phyloP scores from a whole-genome alignment of 805 yeast species.

The Helenozyma baotianmanensis region DNA sequence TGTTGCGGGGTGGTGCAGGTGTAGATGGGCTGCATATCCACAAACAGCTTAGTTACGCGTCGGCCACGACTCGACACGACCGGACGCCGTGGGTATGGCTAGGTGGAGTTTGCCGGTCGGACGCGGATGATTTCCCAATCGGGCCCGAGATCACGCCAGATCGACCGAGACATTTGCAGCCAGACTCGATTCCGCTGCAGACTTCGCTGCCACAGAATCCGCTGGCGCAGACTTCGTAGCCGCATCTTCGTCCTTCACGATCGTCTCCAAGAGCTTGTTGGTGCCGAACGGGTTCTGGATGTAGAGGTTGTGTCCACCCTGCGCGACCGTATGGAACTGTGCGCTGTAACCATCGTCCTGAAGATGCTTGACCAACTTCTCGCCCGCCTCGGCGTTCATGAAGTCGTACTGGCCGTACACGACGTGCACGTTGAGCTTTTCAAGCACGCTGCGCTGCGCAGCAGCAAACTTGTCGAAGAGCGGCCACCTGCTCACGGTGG shows the following conservation, averaged over 20 bases:
- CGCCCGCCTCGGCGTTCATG: slow-evolving; percentile 61
- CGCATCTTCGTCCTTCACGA: slow-evolving; percentile 10
- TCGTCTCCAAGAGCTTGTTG: slow-evolving; percentile 20
- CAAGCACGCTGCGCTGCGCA: slow-evolving; percentile 17
- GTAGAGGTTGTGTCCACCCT: slow-evolving; percentile 43
- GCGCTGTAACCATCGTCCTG: slow-evolving; percentile 4
- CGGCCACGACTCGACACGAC: too few relatives aligned
- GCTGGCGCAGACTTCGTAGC: too few relatives aligned
- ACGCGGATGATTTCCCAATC: too few relatives aligned
- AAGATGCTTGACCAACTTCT: slow-evolving; percentile 20
- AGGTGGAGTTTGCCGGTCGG: too few relatives aligned
- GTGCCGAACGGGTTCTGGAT: slow-evolving; percentile 44
- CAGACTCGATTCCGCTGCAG: too few relatives aligned
- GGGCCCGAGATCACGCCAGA: too few relatives aligned
- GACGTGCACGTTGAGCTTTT: slow-evolving; percentile 37
- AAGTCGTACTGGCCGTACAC: slow-evolving; percentile 71
- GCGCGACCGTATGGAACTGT: slow-evolving; percentile 16
- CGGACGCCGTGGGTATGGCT: too few relatives aligned
- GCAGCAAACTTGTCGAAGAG: slow-evolving; percentile 50
- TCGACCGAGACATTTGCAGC: too few relatives aligned
- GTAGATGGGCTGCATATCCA: too few relatives aligned
- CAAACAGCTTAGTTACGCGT: too few relatives aligned
- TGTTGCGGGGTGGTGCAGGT: too few relatives aligned
- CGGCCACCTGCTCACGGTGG: slow-evolving; percentile 64
- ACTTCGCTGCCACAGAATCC: too few relatives aligned